These are phyloP conservation scores for Schwanniomyces polymorphus DNA, from an alignment of 805 yeast genomes.

Conservation along the genomic window DNA sequence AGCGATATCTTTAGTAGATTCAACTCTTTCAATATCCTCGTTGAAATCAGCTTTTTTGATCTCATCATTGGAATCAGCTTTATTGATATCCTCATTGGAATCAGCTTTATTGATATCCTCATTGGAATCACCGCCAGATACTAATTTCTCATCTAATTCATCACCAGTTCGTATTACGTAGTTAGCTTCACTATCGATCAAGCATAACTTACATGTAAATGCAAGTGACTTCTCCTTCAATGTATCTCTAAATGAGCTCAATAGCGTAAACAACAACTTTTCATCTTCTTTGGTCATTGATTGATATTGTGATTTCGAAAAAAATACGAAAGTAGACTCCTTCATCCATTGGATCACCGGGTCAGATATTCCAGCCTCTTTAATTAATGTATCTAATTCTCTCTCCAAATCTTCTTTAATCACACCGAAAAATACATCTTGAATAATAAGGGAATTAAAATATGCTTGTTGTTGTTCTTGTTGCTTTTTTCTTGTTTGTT, in stretches of 20 bases:
- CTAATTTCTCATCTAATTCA: neutral
- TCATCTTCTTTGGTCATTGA: slow-evolving; percentile 40
- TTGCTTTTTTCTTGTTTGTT: slow-evolving; percentile 19
- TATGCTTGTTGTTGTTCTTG: slow-evolving; percentile 26
- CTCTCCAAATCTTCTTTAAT: slow-evolving; percentile 45
- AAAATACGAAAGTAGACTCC: slow-evolving; percentile 42
- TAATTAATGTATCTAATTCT: slow-evolving; percentile 21
- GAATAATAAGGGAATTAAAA: slow-evolving; percentile 56
- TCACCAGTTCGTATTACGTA: slow-evolving; percentile 17
- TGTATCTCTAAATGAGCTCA: slow-evolving; percentile 29
- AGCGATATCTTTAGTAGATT: too few species aligned
- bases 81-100: too few species aligned
- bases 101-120: too few species aligned
- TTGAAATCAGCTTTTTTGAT: too few species aligned
- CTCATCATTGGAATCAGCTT: too few species aligned
- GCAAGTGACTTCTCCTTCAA: slow-evolving; percentile 47
- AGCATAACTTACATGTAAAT: slow-evolving; percentile 47
- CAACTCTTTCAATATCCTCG: too few species aligned
- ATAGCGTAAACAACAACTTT: slow-evolving; percentile 40
- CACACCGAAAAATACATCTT: slow-evolving; percentile 54
- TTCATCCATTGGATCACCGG: slow-evolving; percentile 40
- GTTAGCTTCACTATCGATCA: slow-evolving; percentile 31
- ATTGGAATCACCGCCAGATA: neutral
- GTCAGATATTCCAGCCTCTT: slow-evolving; percentile 16
- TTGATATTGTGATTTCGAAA: slow-evolving; percentile 32